Conservation (phyloP, 331 rosid species). For the Malus hybrid region DNA sequence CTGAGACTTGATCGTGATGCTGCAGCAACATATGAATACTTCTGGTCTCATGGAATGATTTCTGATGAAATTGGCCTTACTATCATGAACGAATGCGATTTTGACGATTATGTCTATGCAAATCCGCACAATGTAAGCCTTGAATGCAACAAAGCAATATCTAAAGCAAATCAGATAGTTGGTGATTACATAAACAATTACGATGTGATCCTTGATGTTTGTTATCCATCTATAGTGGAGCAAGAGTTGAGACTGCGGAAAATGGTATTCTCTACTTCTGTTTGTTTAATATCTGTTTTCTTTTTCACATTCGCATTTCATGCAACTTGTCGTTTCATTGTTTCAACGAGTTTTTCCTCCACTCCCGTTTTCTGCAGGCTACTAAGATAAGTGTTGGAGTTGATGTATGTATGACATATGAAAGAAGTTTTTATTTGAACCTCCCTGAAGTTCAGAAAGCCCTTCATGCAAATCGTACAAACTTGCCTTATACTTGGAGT, state of each 20-base stretch:
- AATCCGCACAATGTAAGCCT: conserved; percentile 47
- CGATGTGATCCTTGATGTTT: conserved; percentile 77
- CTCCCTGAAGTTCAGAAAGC: conserved; percentile 89
- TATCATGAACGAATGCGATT: conserved; percentile 55
- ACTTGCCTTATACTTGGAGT: conserved; percentile 56
- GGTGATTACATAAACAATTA: conserved; percentile 56
- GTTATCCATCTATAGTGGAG: conserved; percentile 14
- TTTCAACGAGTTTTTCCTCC: background rate
- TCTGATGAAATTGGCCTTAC: conserved; percentile 75
- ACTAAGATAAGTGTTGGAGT: conserved; percentile 69
- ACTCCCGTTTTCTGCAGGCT: conserved; percentile 41
- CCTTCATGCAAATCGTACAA: conserved; percentile 89
- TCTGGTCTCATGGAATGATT: conserved; percentile 94
- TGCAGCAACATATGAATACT: conserved; percentile 64
- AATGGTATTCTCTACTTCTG: conserved; percentile 29
- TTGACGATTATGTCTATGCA: conserved; percentile 43
- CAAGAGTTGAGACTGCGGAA: conserved; percentile 74
- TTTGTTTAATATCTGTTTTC: background rate
- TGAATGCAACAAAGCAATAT: conserved; percentile 45
- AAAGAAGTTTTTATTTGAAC: conserved; percentile 57
- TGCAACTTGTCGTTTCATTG: background rate
- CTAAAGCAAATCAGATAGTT: conserved; percentile 41
- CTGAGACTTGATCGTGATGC: conserved; percentile 58
- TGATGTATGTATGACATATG: conserved; percentile 71
- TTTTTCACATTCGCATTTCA: background rate